Evolutionary conservation across 2,329 filamentous ascomycete species (phyloP), one percentile per base, ranked within the genome.

Genomic region (Sarocladium kiliense): DNA sequence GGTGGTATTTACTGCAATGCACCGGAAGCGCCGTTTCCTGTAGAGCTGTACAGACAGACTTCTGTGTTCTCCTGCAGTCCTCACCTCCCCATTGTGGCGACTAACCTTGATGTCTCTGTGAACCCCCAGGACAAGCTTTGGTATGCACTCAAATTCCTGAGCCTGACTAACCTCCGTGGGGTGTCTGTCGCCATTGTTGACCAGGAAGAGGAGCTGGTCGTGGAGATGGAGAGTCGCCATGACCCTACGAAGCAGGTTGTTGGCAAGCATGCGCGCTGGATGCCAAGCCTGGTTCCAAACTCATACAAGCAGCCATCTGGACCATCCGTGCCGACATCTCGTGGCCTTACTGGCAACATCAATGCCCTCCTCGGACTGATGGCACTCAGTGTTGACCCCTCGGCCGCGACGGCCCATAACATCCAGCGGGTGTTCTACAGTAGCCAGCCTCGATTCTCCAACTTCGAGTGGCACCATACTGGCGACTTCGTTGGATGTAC

Each of bases 291-390:
- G 12, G 60, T 75, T 1, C 73, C 72, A 0, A 7, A 14, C 14
- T 62, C 61, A 1, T 74, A 71, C 56, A 51, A 63, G 63, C 30
- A 61, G 62, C 7, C 37, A 0, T 2, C 47, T 3, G 18, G 9
- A 2, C 1, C 39, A 2, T 14, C 34, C 4, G 9, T 56, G 1
- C 60, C 51, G 2, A 44, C 4, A 0, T 74, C 73, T 0, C 18
- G 5, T 0, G 72, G 73, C 0, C 65, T 76, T 1, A 64, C 67
- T 1, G 73, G 73, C 16, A 65, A 72, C n/a, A 54, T 76, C 12
- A 60, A 66, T 3, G 66, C 74, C 6, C 60, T 76, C 11, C 59
- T 76, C 3, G 73, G 66, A 1, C 58, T 76, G n/a, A 73, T 75
- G 69, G 71, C 70, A 1, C 66, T 74, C 7, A 51, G 47, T 37